These are phyloP conservation scores for Fusarium sp. DNA, from an alignment of 2,329 filamentous ascomycete species.

Conservation along the genomic window DNA sequence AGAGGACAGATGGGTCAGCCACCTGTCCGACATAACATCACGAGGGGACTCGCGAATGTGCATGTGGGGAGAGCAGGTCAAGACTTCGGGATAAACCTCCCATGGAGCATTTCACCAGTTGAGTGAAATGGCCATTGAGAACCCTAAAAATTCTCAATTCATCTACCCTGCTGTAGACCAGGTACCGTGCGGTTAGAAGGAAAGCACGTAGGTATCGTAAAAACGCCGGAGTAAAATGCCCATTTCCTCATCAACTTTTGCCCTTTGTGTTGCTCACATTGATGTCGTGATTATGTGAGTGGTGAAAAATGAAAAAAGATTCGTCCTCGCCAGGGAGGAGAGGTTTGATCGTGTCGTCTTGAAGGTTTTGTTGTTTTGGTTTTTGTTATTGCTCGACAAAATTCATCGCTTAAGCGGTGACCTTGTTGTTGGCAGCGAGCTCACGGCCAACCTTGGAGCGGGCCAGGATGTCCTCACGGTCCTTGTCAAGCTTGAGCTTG, in stretches of 20 bases:
- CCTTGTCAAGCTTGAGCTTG: conserved; percentile 98
- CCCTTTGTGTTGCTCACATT: conserved; percentile 31
- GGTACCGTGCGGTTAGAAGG: conserved; percentile 43
- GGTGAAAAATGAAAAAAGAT: conserved; percentile 33
- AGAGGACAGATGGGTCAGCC: conserved; percentile 1
- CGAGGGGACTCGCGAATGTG: conserved; percentile 28
- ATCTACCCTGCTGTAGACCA: conserved; percentile 53
- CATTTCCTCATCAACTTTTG: conserved; percentile 47
- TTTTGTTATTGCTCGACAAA: conserved; percentile 37
- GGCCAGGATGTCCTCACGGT: conserved; percentile 88
- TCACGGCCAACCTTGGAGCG: conserved; percentile 85
- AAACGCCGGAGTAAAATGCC: conserved; percentile 54
- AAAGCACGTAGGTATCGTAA: conserved; percentile 45
- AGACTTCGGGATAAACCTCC: conserved; percentile 78
- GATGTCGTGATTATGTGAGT: conserved; percentile 21
- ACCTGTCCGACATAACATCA: conserved; percentile 25
- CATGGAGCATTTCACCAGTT: conserved; percentile 76
- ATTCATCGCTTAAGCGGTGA: conserved; percentile 60
- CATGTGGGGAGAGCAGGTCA: conserved; percentile 38
- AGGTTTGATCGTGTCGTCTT: conserved; percentile 34
- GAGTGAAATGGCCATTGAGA: conserved; percentile 80
- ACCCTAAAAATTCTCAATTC: conserved; percentile 56
- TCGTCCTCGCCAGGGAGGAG: conserved; percentile 36
- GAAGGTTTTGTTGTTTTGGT: conserved; percentile 8
- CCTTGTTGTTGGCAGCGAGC: conserved; percentile 76